Evolutionary conservation across 345 rosid species (phyloP), one percentile per base, ranked within the genome.

Genomic region (Hevea brasiliensis): DNA sequence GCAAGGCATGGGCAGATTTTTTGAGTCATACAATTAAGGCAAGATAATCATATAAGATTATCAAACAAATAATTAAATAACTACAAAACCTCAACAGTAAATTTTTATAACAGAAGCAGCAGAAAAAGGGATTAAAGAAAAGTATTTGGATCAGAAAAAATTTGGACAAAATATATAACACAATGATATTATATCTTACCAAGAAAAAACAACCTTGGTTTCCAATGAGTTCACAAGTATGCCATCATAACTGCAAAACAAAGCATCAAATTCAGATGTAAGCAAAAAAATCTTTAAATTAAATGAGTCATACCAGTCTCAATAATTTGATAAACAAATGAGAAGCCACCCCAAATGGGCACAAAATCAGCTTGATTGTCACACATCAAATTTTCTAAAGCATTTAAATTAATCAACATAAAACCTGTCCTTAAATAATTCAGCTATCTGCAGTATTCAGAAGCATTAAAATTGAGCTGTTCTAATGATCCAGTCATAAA

Each of bases 161-260:
- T 65, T 48, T 24, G 37, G 37, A 32, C 2, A 32, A 32, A 32
- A 7, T n/a, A 67, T 20, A 50, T 11, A 47, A 56, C 2, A 5
- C 8, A 45, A 57, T 59, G 20, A 24, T 42, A 58, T 26, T 5
- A 65, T 70, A 73, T 79, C 90, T 75, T 87, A 95, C 99, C 91
- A 67, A 77, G 92, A 80, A 73, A 91, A 78, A 41, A 82, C 56
- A 83, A 75, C 74, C 84, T 80, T 90, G 69, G 93, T 89, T 78
- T 84, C 87, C 65, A 93, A 85, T 63, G 97, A 92, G 77, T 81
- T 85, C 64, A 90, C 90, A 80, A 95, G 74, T 72, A 93, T 68
- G 77, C 99, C 98, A 79, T 93, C 90, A 82, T 83, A 93, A 82
- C 98, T 95, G 91, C 84, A 80, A 66, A 73, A 41, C 55, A 77